Evolutionary conservation across 495 filamentous ascomycete genomes (phyloP).

Genomic region (Aspergillus homomorphus): DNA sequence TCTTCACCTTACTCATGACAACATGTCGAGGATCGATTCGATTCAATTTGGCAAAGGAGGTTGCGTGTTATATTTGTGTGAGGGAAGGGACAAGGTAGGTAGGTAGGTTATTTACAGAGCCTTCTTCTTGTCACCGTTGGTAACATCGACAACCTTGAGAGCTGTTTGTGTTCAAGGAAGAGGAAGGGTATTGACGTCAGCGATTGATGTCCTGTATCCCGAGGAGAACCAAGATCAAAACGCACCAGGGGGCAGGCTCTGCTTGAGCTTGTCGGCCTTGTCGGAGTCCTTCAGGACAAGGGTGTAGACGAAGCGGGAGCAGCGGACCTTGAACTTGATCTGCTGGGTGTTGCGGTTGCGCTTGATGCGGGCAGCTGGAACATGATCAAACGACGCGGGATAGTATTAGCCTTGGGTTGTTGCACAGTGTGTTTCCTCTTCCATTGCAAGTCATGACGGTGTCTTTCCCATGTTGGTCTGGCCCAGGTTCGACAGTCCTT

Average conservation of each 20-base stretch:
- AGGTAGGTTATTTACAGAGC: slow-evolving; percentile 36
- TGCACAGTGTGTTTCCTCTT: slow-evolving; percentile 22
- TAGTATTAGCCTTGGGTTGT: slow-evolving; percentile 11
- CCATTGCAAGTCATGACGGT: no score
- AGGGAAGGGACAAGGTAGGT: neutral
- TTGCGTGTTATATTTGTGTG: slow-evolving; percentile 29
- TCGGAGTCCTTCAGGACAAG: slow-evolving; percentile 95
- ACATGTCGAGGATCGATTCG: neutral
- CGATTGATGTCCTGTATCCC: neutral
- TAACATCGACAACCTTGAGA: slow-evolving; percentile 72
- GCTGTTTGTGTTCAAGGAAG: slow-evolving; percentile 39
- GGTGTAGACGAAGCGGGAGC: slow-evolving; percentile 90
- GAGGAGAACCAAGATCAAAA: slow-evolving; percentile 12
- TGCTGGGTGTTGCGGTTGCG: slow-evolving; percentile 80
- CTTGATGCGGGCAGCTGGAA: slow-evolving; percentile 91
- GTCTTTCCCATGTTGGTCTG: slow-evolving; percentile 30
- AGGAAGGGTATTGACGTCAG: slow-evolving; percentile 23
- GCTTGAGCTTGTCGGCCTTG: slow-evolving; percentile 99
- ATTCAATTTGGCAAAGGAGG: slow-evolving; percentile 11
- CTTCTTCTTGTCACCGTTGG: slow-evolving; percentile 72
- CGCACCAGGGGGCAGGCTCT: slow-evolving; percentile 93
- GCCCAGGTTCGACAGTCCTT: neutral
- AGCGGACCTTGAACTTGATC: slow-evolving; percentile 99
- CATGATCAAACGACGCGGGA: neutral
- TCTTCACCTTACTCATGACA: neutral